phyloP scores from a whole-genome alignment of 345 rosid species.

The Rhizophora mangle region DNA sequence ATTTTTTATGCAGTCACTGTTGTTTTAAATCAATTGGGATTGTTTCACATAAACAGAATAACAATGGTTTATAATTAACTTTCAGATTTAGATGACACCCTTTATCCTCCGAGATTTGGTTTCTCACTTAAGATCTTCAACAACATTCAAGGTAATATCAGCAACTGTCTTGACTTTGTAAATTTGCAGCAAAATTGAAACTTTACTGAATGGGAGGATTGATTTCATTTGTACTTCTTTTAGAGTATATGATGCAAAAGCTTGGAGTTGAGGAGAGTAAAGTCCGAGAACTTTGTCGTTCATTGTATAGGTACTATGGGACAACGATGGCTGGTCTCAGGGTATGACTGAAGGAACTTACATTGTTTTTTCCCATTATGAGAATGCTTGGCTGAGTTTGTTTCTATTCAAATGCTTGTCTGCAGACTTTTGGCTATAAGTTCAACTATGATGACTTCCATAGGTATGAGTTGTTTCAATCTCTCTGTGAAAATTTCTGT shows the following conservation, averaged over 20 bases:
- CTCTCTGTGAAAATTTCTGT: not conserved
- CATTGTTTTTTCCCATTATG: not conserved
- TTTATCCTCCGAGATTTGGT: slow-evolving; percentile 27
- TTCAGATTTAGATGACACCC: slow-evolving; percentile 38
- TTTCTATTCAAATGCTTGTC: slow-evolving; percentile 11
- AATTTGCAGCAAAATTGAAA: not conserved
- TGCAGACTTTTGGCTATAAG: slow-evolving; percentile 83
- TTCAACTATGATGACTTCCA: slow-evolving; percentile 92
- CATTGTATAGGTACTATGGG: slow-evolving; percentile 80
- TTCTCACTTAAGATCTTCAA: slow-evolving; percentile 14
- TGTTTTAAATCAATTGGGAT: not conserved
- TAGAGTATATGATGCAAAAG: slow-evolving; percentile 79
- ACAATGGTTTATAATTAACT: not conserved
- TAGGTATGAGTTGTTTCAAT: slow-evolving; percentile 37
- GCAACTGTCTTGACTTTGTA: not conserved
- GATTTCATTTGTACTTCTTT: not conserved
- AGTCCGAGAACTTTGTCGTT: slow-evolving; percentile 54
- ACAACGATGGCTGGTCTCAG: slow-evolving; percentile 97
- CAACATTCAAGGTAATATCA: slow-evolving; percentile 25
- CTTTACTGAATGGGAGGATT: not conserved
- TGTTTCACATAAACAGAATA: not conserved
- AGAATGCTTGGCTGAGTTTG: not conserved
- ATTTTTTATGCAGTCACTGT: not conserved
- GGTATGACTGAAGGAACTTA: slow-evolving; percentile 34
- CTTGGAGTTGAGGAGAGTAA: slow-evolving; percentile 67